phyloP scores from a whole-genome alignment of 805 yeast genomes.

The Metschnikowia hibisci region DNA sequence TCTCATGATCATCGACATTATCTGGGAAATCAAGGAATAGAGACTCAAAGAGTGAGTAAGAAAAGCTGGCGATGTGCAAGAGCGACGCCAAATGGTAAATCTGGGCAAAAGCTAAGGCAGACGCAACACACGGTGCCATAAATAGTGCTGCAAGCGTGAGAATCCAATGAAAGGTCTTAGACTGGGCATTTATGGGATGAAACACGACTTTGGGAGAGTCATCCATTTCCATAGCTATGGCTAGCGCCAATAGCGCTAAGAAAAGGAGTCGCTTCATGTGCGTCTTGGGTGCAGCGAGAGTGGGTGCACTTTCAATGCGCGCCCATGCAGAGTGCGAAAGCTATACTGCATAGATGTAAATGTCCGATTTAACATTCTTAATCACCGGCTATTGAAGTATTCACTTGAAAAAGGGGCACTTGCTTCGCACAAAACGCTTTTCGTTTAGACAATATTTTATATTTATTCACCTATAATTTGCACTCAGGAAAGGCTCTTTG shows the following conservation, averaged over 20 bases:
- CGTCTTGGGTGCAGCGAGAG: neutral
- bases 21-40: slow-evolving; percentile 61
- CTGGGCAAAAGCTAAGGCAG: slow-evolving; percentile 54
- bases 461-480: no score
- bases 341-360: neutral
- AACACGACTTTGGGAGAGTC: slow-evolving; percentile 30
- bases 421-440: no score
- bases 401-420: neutral
- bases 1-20: slow-evolving; percentile 56
- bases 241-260: neutral
- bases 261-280: neutral
- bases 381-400: neutral
- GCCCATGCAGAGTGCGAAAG: neutral
- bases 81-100: slow-evolving; percentile 28
- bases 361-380: neutral
- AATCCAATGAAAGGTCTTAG: slow-evolving; percentile 66
- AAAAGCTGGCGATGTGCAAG: slow-evolving; percentile 14
- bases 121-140: slow-evolving; percentile 53
- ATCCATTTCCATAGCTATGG: slow-evolving; percentile 25
- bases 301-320: slow-evolving; percentile 1
- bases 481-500: slow-evolving; percentile 3
- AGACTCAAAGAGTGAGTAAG: slow-evolving; percentile 54
- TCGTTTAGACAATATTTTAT: no score
- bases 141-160: slow-evolving; percentile 44
- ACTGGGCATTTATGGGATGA: slow-evolving; percentile 45